Percentiles rank a stretch among this genome's conserved stretches.
Evolutionary conservation across 192 early-diverging fungal species (phyloP).

Genomic region (Jimgerdemannia lactiflua): DNA sequence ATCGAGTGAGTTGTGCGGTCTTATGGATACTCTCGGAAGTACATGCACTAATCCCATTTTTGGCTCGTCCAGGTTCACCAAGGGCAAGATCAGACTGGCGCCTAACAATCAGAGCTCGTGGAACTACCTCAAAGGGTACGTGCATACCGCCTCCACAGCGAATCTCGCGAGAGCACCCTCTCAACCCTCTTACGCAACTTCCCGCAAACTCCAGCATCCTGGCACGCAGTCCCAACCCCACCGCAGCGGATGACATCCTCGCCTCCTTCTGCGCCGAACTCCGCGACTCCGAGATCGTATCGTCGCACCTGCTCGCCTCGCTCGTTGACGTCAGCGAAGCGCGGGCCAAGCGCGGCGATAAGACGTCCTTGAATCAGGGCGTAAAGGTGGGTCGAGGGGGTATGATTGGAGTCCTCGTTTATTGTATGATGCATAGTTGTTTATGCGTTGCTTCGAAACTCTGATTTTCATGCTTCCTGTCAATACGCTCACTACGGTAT

Average conservation of each 20-base stretch:
- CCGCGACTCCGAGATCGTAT: slow-evolving; percentile 22
- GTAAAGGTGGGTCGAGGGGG: slow-evolving; percentile 23
- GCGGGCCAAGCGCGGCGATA: slow-evolving; percentile 29
- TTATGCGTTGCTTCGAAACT: not conserved
- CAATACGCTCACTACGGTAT: no score
- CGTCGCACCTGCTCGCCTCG: slow-evolving; percentile 37
- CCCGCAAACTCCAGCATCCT: slow-evolving; percentile 25
- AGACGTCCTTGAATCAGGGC: slow-evolving; percentile 32
- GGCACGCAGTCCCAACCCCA: slow-evolving; percentile 24
- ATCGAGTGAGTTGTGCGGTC: slow-evolving; percentile 50
- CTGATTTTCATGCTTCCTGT: not conserved
- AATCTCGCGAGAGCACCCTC: no score
- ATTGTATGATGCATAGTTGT: not conserved
- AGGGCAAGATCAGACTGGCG: slow-evolving; percentile 68
- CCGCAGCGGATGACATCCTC: slow-evolving; percentile 22
- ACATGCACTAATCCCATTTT: not conserved
- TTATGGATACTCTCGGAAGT: not conserved
- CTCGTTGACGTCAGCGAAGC: slow-evolving; percentile 46
- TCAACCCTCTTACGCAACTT: not conserved
- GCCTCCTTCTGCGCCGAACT: slow-evolving; percentile 40
- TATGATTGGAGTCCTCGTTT: not conserved
- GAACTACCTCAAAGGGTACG: slow-evolving; percentile 84
- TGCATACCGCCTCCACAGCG: not conserved
- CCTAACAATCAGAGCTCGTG: slow-evolving; percentile 95
- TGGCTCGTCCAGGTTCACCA: slow-evolving; percentile 45